Percentiles rank a stretch among this genome's conserved stretches.
phyloP scores from a whole-genome alignment of 2,329 filamentous ascomycete species.

The Aspergillus sp. region DNA sequence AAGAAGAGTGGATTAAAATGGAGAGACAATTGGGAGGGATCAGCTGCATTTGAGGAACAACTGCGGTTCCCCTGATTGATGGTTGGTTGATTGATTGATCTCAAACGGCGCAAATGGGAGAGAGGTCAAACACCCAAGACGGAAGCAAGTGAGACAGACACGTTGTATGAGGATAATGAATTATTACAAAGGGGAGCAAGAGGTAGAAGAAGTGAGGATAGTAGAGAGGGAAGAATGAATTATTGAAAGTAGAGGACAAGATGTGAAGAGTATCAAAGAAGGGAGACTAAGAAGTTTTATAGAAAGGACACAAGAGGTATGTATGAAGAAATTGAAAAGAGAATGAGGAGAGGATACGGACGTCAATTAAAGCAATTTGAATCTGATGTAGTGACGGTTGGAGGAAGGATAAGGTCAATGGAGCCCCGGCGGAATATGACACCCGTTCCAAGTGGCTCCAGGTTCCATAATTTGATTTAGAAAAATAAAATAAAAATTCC shows the following conservation, averaged over 20 bases:
- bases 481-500: too few species aligned
- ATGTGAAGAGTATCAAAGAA: not conserved
- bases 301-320: too few species aligned
- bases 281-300: not conserved
- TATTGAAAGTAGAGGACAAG: not conserved
- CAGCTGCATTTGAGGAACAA: not conserved
- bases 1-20: not conserved
- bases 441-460: not conserved
- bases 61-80: not conserved
- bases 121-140: slow-evolving; percentile 8
- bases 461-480: too few species aligned
- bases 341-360: slow-evolving; percentile 13
- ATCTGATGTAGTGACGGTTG: too few species aligned
- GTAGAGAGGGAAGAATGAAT: slow-evolving; percentile 4
- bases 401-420: not conserved
- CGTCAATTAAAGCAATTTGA: too few species aligned
- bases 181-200: slow-evolving; percentile 9
- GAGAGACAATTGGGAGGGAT: not conserved
- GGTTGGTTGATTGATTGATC: not conserved
- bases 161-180: slow-evolving; percentile 7
- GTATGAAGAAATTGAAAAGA: slow-evolving; percentile 2
- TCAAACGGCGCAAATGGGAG: slow-evolving; percentile 2
- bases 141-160: slow-evolving; percentile 1
- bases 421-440: not conserved
- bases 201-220: slow-evolving; percentile 7